These are phyloP conservation scores for Fragilaria crotonensis DNA, from an alignment of 108 stramenopile species.

Conservation along the genomic window DNA sequence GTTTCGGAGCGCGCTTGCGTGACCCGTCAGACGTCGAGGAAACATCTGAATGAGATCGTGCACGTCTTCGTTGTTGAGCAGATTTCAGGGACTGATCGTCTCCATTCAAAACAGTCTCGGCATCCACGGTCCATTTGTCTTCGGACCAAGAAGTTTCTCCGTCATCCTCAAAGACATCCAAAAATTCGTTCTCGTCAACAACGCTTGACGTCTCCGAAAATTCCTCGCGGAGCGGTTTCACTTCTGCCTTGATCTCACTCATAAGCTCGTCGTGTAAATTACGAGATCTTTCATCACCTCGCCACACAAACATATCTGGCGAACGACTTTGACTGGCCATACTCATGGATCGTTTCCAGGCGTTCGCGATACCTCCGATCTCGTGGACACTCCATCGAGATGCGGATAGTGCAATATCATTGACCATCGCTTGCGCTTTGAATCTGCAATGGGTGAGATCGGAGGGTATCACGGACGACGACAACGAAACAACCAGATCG, in stretches of 20 bases:
- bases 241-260: not conserved
- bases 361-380: slow-evolving; percentile 7
- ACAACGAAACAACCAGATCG: slow-evolving; percentile 19
- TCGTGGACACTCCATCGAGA: not conserved
- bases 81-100: slow-evolving; percentile 11
- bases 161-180: slow-evolving; percentile 46
- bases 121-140: slow-evolving; percentile 39
- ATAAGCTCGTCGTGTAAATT: not conserved
- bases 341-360: not conserved
- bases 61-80: slow-evolving; percentile 10
- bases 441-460: slow-evolving; percentile 46
- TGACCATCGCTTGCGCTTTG: slow-evolving; percentile 11
- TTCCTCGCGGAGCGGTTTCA: not conserved
- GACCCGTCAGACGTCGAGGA: slow-evolving; percentile 40
- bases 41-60: slow-evolving; percentile 45
- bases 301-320: not conserved
- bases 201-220: slow-evolving; percentile 9
- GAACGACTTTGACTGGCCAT: not conserved
- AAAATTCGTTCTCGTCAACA: slow-evolving; percentile 46
- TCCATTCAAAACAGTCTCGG: slow-evolving; percentile 30
- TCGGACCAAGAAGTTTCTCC: slow-evolving; percentile 38
- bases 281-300: not conserved
- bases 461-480: slow-evolving; percentile 51
- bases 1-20: slow-evolving; percentile 2
- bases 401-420: slow-evolving; percentile 8